Conservation (phyloP, 2,329 filamentous ascomycete genomes). For the Zalaria sp. region DNA sequence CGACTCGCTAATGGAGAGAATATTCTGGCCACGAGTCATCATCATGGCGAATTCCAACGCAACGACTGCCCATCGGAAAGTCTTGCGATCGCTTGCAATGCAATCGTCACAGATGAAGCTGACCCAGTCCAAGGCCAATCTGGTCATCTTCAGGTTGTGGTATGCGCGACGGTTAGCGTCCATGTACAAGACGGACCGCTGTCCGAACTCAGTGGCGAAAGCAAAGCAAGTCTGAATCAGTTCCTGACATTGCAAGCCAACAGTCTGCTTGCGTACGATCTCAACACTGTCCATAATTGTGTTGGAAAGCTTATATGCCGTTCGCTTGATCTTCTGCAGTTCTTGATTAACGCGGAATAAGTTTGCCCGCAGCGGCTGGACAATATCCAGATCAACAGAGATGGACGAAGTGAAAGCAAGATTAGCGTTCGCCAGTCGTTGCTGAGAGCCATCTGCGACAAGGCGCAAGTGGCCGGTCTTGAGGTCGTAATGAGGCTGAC, state of each 20-base stretch:
- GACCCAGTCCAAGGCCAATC: slow-evolving; percentile 90
- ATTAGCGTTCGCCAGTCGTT: slow-evolving; percentile 65
- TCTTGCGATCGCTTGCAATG: slow-evolving; percentile 82
- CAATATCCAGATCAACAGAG: slow-evolving; percentile 72
- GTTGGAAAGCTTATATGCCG: slow-evolving; percentile 91
- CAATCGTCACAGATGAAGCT: slow-evolving; percentile 98
- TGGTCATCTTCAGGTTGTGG: slow-evolving; percentile 92
- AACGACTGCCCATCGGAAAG: slow-evolving; percentile 92
- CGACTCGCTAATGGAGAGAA: slow-evolving; percentile 75
- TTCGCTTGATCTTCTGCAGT: slow-evolving; percentile 86
- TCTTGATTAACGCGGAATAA: slow-evolving; percentile 82
- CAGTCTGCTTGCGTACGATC: slow-evolving; percentile 74
- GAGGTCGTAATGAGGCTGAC: slow-evolving; percentile 70
- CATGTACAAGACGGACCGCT: slow-evolving; percentile 87
- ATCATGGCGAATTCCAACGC: slow-evolving; percentile 94
- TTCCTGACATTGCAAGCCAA: slow-evolving; percentile 77
- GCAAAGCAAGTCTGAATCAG: slow-evolving; percentile 96
- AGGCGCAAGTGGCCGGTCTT: slow-evolving; percentile 76
- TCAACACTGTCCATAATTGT: slow-evolving; percentile 98
- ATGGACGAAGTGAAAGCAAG: slow-evolving; percentile 66
- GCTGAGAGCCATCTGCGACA: slow-evolving; percentile 75
- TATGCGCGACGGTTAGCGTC: slow-evolving; percentile 89
- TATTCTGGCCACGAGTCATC: slow-evolving; percentile 88
- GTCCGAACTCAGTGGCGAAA: slow-evolving; percentile 97
- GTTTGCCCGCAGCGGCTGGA: slow-evolving; percentile 87